Base-by-base conservation (phyloP, 2,329 filamentous ascomycete species). In the Penicillium expansum region DNA sequence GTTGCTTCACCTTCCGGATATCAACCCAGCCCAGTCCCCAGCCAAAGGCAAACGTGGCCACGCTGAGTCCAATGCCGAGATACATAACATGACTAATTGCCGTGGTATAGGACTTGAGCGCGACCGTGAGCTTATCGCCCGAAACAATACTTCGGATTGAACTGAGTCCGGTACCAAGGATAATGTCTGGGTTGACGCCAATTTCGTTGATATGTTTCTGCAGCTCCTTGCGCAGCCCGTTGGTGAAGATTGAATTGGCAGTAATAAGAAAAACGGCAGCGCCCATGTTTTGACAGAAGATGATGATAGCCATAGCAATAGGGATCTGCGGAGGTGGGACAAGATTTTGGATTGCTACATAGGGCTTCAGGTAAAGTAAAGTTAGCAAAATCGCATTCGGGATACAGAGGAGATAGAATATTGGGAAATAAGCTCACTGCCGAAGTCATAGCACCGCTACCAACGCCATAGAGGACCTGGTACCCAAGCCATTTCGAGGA, bases 211-310 rank as follows among this genome's bases (percentile, higher is more conserved):
- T 6, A 8, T 10, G 22, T 1, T 18, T 52, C 16, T 51, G 55
- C 13, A 74, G 51, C 18, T 54, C 42, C 4, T 54, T 45, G 13
- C 69, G 53, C 20, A 74, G 51, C 2, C 61, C 60, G 45, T 73
- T 74, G 8, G 59, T 61, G 42, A 73, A 74, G 11, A 65, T 64
- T 1, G 70, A 58, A 48, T 73, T 65, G 1, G 59, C 68, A 14
- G 63, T 64, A 0, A 65, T 67, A 32, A 74, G 61, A 49, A 69
- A 69, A 10, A 74, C 47, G 7, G 69, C 65, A 27, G 69, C 70
- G 18, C 69, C 69, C 6, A 74, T 47, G 7, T 57, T 71, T 54
- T 70, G 67, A 32, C 66, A 65, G 55, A 72, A 72, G 20, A 68
- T 52, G 11, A 68, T 59, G n/a, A 62, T 53, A 5, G 68, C 65